Evolutionary conservation across 768 basidiomycete species (phyloP), one percentile per base, ranked within the genome.

Genomic region (Lactifluus volemus): DNA sequence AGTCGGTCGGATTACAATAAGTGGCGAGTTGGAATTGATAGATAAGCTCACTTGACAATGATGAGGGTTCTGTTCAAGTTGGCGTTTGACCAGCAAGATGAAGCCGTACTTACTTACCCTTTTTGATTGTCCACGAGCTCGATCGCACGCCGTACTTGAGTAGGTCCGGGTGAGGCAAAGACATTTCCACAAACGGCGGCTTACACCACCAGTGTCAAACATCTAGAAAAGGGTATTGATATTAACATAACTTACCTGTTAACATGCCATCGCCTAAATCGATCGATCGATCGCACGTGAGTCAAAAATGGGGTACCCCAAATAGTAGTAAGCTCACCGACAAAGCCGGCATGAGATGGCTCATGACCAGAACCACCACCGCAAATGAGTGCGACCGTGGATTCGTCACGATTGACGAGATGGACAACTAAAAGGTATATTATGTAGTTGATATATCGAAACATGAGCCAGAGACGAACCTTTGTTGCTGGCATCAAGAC

Each of bases 351-450:
- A 73, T 94, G 92, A 15, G 92, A 82, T 7, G 95, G 95, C 68
- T 97, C 95, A 69, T 97, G 95, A 5, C 95, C 90, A 29, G 86
- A 84, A 36, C 92, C 91, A 5, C 92, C 91, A 9, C 91, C 91
- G 67, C 88, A 91, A 67, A 93, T 77, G 14, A 93, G 75, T 2
- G 87, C 81, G 47, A 93, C 92, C 69, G 84, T 84, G 25, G 81
- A 79, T 58, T 74, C 79, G 70, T 87, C 82, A 36, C 72, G 79
- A n/a, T 73, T 65, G 29, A 81, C 74, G 54, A 82, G 72, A 67
- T 86, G 84, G 45, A 92, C 77, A 56, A 89, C 90, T 88, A 67
- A 15, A n/a, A 39, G 49, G 34, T 17, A 11, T 2, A 4, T 14
- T 4, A 4, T 4, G 15, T 11, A 3, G 12, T 12, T 25, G 25